Evolutionary conservation across 2,329 filamentous ascomycete species (phyloP).

Genomic region (Scedosporium minutisporum): DNA sequence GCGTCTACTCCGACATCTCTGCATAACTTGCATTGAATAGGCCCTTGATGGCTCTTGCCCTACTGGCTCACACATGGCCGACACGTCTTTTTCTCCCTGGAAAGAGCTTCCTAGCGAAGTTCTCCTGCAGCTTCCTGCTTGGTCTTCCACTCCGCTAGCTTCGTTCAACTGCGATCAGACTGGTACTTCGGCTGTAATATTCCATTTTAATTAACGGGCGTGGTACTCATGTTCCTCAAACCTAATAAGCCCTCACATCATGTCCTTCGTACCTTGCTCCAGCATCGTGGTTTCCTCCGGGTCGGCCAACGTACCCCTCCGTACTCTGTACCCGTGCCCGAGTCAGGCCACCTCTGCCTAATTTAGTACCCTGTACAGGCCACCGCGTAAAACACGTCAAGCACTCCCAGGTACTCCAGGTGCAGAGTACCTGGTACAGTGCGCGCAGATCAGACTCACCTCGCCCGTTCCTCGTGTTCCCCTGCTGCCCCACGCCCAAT

Average conservation of each 20-base stretch:
- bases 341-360: neutral
- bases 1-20: neutral
- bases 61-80: neutral
- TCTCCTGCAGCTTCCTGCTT: neutral
- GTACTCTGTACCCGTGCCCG: constrained; percentile 1
- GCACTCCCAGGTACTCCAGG: neutral
- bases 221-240: neutral
- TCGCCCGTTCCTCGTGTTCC: neutral
- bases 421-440: neutral
- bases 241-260: neutral
- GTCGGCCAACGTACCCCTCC: neutral
- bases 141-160: no score
- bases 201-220: no score
- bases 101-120: neutral
- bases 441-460: neutral
- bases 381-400: constrained; percentile 4
- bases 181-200: no score
- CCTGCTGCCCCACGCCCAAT: neutral
- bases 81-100: neutral
- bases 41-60: neutral
- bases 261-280: neutral
- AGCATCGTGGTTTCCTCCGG: neutral
- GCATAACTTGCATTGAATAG: neutral
- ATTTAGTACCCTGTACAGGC: neutral
- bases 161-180: no score